These are phyloP conservation scores for Populus hybrid DNA, from an alignment of 441 rosid genomes.

Conservation along the genomic window DNA sequence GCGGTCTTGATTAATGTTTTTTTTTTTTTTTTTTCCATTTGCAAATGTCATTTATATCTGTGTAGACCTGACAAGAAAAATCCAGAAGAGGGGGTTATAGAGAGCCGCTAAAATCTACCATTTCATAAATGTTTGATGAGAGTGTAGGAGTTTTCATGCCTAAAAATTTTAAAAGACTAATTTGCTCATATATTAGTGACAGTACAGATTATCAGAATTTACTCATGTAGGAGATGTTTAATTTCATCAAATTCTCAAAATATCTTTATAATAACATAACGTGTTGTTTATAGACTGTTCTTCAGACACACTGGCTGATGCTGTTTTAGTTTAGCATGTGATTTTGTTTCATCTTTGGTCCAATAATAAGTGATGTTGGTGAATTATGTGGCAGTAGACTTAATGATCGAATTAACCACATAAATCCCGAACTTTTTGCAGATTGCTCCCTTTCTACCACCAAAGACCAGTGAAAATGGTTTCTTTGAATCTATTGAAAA, in stretches of 20 bases:
- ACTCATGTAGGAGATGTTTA: not conserved
- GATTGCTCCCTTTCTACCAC: slow-evolving; percentile 66
- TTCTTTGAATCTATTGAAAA: slow-evolving; percentile 60
- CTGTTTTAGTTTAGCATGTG: not conserved
- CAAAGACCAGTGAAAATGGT: slow-evolving; percentile 53
- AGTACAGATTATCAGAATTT: not conserved
- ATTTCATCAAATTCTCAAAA: not conserved
- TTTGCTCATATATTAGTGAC: not conserved
- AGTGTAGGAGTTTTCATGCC: not conserved
- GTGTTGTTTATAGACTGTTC: not conserved
- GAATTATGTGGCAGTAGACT: not conserved
- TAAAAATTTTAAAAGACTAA: too few relatives aligned
- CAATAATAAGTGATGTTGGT: not conserved
- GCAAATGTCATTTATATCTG: not conserved
- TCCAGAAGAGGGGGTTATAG: not conserved
- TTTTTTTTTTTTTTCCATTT: too few relatives aligned
- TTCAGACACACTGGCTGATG: not conserved
- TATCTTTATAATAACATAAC: not conserved
- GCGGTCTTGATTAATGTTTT: not conserved
- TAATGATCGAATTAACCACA: slow-evolving; percentile 2
- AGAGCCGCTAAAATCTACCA: not conserved
- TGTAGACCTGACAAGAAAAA: not conserved
- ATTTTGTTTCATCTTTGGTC: not conserved
- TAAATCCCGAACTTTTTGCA: slow-evolving; percentile 30
- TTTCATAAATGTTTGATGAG: not conserved